A percentile compares a stretch with the other conserved stretches of the same genome.
Evolutionary conservation across 352 stramenopile species (phyloP).

Genomic region (Phytophthora tubulina): DNA sequence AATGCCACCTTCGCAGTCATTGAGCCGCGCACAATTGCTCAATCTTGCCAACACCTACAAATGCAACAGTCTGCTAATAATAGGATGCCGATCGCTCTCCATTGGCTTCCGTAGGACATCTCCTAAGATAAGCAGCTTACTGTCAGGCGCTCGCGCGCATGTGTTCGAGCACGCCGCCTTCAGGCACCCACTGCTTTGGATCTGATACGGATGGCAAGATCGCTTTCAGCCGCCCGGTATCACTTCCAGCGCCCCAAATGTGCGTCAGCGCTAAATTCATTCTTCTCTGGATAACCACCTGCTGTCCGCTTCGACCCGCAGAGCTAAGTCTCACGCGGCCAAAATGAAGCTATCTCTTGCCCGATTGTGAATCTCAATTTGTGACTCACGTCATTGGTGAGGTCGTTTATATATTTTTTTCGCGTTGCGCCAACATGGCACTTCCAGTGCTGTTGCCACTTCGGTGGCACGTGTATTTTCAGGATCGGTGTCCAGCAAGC

Average conservation of each 20-base stretch:
- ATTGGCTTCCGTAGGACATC: neutral
- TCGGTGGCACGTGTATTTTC: neutral
- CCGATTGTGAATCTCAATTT: neutral
- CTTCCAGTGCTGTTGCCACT: neutral
- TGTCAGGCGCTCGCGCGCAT: neutral
- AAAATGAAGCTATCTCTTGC: slow-evolving; percentile 24
- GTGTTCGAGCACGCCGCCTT: neutral
- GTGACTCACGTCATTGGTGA: neutral
- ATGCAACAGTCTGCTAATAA: too few species aligned
- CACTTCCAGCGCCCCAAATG: slow-evolving; percentile 23
- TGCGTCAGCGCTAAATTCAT: slow-evolving; percentile 25
- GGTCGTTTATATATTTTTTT: slow-evolving; percentile 12
- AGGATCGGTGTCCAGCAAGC: slow-evolving; percentile 18
- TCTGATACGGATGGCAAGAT: slow-evolving; percentile 25
- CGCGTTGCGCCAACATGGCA: slow-evolving; percentile 6
- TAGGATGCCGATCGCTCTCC: neutral
- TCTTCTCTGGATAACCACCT: slow-evolving; percentile 23
- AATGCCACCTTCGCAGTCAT: too few species aligned
- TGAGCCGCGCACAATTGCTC: too few species aligned
- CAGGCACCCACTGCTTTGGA: slow-evolving; percentile 8
- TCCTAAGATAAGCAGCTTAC: neutral
- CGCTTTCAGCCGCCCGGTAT: neutral
- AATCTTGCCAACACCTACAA: too few species aligned
- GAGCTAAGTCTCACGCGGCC: slow-evolving; percentile 12
- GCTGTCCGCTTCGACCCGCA: neutral